Base-by-base conservation (phyloP, 306 rosid genomes). In the Albizia julibrissin region DNA sequence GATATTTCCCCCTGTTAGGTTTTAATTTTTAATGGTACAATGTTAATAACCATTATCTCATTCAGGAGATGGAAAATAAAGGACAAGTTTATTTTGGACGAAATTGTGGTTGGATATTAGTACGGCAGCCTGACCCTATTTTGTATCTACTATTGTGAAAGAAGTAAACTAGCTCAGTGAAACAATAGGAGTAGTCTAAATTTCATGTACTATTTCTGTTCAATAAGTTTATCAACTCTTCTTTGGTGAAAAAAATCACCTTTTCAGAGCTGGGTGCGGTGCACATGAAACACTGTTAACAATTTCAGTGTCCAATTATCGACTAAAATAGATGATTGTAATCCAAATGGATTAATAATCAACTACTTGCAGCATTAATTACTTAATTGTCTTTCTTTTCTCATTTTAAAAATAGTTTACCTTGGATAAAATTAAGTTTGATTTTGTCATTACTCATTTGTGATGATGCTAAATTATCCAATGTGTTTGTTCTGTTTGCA, bases 401-500 rank as follows among this genome's bases (percentile, higher is more conserved):
- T 31, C 65, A 18, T 44, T 44, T 46, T 27, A 46, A 46, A 61
- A 62, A 73, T 29, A 59, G 24, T 43, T 44, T 40, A 72, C 33
- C 47, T 47, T 24, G 40, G 10, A 64, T 18, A 50, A 74, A 65
- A 64, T 34, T 6, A 64, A 31, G 9, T 37, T 24, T 43, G 58
- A n/a, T 72, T n/a, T 64, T 69, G 58, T 15, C n/a, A 15, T 50
- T 16, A 15, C 21, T 50, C n/a, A 50, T 50, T 50, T 52, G 80
- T 86, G 90, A 88, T 83, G 46, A 87, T 92, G 90, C 78, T 90
- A 50, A 87, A 77, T 71, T 75, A 65, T 74, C 72, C 80, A 70
- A 78, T 44, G 16, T 70, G 71, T 62, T 64, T 72, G 37, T 67
- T 80, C 39, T 81, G 43, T 79, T 62, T 74, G 74, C 98, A 94